phyloP scores from a whole-genome alignment of 768 basidiomycete species.

The Asterophora lycoperdoides region DNA sequence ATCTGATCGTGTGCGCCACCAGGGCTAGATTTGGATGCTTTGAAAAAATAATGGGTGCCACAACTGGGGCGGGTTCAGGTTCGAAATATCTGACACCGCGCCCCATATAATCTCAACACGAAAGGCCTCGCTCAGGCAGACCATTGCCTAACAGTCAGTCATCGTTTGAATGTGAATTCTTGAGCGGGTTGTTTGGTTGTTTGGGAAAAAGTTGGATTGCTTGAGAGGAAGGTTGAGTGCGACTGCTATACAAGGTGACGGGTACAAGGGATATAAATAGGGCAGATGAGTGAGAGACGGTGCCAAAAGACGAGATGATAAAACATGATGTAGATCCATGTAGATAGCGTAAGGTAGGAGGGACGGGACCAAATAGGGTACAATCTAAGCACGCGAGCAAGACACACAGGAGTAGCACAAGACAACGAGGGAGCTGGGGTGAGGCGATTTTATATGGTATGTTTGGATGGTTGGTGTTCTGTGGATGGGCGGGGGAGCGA shows the following conservation, averaged over 20 bases:
- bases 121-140: no score
- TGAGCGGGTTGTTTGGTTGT: no score
- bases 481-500: not conserved
- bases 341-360: conserved; percentile 20
- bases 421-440: not conserved
- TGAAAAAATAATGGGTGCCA: no score
- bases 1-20: no score
- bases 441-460: not conserved
- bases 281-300: not conserved
- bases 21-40: no score
- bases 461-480: not conserved
- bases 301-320: conserved; percentile 20
- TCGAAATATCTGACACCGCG: no score
- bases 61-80: no score
- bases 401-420: not conserved
- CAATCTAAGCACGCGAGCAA: conserved; percentile 9
- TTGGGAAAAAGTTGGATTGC: not conserved
- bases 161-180: no score
- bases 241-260: conserved; percentile 12
- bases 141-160: no score
- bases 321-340: conserved; percentile 27
- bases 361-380: conserved; percentile 4
- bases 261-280: conserved; percentile 25
- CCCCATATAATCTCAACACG: no score
- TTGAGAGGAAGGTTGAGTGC: not conserved